Evolutionary conservation across 2,329 filamentous ascomycete species (phyloP).

Genomic region (Apiospora kogelbergensis): DNA sequence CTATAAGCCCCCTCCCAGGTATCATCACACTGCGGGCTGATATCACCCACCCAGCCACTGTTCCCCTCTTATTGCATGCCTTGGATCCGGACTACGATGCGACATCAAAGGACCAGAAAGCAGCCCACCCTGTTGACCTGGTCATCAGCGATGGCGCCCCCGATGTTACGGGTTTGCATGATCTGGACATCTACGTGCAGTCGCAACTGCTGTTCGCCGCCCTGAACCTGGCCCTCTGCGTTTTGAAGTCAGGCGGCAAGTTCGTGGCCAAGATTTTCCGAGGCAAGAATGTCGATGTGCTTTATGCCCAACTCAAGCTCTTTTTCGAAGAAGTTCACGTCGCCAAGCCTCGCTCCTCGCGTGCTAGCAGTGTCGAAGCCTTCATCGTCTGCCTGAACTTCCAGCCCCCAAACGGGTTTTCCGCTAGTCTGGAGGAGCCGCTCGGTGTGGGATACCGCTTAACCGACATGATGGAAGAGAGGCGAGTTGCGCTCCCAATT

Average conservation of each 20-base stretch:
- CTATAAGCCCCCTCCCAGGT: constrained; percentile 89
- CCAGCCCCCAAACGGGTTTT: constrained; percentile 73
- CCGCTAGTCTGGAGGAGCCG: constrained; percentile 72
- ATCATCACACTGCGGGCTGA: constrained; percentile 92
- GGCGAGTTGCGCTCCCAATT: constrained; percentile 39
- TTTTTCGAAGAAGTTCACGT: constrained; percentile 88
- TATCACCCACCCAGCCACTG: constrained; percentile 95
- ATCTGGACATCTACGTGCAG: constrained; percentile 97
- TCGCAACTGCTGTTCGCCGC: constrained; percentile 93
- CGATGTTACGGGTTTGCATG: constrained; percentile 94
- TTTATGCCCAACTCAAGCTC: constrained; percentile 90
- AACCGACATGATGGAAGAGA: constrained; percentile 47
- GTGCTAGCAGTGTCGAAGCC: constrained; percentile 95
- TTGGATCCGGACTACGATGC: constrained; percentile 71
- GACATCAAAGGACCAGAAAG: constrained; percentile 45
- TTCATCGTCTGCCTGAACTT: constrained; percentile 96
- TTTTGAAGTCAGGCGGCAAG: constrained; percentile 87
- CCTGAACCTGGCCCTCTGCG: constrained; percentile 88
- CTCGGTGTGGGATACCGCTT: constrained; percentile 64
- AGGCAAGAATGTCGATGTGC: constrained; percentile 89
- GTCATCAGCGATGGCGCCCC: constrained; percentile 95
- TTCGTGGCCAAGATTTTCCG: constrained; percentile 99
- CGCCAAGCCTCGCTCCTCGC: constrained; percentile 88
- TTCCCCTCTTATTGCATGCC: constrained; percentile 82
- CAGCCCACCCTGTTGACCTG: constrained; percentile 81